Evolutionary conservation across 495 filamentous ascomycete genomes (phyloP), one percentile per base, ranked within the genome.

Genomic region (Penicillium longicatenatum): DNA sequence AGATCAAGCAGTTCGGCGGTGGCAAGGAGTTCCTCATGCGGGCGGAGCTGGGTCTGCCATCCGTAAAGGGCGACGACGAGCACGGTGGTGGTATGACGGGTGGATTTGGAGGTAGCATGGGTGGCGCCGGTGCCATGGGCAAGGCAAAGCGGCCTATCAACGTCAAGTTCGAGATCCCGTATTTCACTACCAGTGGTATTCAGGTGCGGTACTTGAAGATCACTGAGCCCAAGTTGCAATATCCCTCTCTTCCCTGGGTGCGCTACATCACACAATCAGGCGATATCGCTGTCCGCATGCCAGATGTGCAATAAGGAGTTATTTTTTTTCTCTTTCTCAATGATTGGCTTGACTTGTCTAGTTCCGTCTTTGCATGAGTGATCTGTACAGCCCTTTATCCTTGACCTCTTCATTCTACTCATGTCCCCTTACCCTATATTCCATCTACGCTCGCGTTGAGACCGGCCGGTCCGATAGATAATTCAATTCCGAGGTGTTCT

Each of bases 151-250:
- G 94, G 57, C 95, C 95, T 2, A 98, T 98, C 68, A 92, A 89
- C 70, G 94, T 99, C 77, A 99, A 98, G 76, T 99, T 98, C 72
- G 95, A 99, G 80, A 98, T 98, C 71, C 95, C 95, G 29, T 99
- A 99, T 73, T 99, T 99, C 71, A 99, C 94, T 8, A 99, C 94
- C 4, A 94, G 89, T 72, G 94, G 94, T 31, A 99, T 99, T 67
- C 94, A 98, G 73, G 95, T 98, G 60, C 86, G 94, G 56, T 99
- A 99, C 70, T 72, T 99, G 75, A 99, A 99, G 84, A 99, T 99
- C 65, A 98, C 95, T 56, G 94, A 99, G 75, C 95, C 94, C 6
- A 99, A 99, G 90, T 76, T 96, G 50, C 93, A 98, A 90, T 97
- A 98, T 70, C 92, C 93, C 11, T 96, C 92, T n/a, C 80, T 99